Base-by-base conservation (phyloP, 1,284 basidiomycete genomes). In the Austroboletus novae-zelandiae region DNA sequence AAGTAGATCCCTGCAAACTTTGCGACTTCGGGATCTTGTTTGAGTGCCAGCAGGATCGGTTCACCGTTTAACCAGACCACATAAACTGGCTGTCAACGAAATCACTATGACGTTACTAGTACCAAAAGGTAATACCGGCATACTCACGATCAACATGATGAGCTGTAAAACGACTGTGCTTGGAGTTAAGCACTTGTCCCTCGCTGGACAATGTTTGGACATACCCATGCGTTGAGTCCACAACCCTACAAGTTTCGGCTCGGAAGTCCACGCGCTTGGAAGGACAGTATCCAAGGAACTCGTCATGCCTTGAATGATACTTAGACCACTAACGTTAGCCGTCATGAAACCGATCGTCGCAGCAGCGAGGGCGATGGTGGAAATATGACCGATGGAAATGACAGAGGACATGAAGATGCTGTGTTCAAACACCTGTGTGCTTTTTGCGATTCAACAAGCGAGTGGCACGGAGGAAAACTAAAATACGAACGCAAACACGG, bases 281-380 rank as follows among this genome's bases (percentile, higher is more conserved):
- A 98, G 78, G 61, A 97, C 79, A 0, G 94, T 94, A 62, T 98
- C 94, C 27, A 98, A 78, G 0, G 91, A 87, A 50, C 85, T 89
- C 14, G 85, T 76, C 60, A 96, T 84, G 11, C 94, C 94, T 60
- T 91, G 88, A n/a, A 94, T 77, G 56, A 94, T 84, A 53, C 87
- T 83, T 56, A 80, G 79, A 14, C 78, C 81, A 0, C 84, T 77
- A 2, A 87, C 83, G 47, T 83, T 86, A 7, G 89, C 90, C 0
- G 91, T 93, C 91, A 94, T 94, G 5, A 87, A 87, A 0, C 89
- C 91, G 1, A 94, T 76, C n/a, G 86, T 88, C 11, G 87, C 84
- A 1, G 90, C 91, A 5, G 93, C 93, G 1, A 96, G 80, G 1
- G 91, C 89, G 1, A 80, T 84, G 1, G 88, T 90, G 4, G 85